Evolutionary conservation across 305 asterid genomes (phyloP).

Genomic region (Andrographis paniculata): DNA sequence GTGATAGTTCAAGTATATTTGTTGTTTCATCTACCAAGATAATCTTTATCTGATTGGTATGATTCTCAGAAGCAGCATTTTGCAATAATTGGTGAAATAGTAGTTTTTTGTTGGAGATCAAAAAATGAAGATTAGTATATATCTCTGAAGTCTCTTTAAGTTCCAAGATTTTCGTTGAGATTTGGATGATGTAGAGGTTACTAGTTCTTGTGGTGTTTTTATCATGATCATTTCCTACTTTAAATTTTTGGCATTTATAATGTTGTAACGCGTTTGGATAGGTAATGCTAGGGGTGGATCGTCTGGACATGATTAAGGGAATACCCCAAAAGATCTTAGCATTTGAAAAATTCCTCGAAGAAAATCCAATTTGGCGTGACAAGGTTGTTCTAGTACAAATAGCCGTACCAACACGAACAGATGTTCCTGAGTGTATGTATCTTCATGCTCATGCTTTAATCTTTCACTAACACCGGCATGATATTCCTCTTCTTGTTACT

Average conservation of each 20-base stretch:
- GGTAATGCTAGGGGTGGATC: slow-evolving; percentile 97
- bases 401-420: slow-evolving; percentile 96
- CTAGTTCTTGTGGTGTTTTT: background rate
- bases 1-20: no score
- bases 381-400: slow-evolving; percentile 87
- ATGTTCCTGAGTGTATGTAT: slow-evolving; percentile 92
- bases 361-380: slow-evolving; percentile 83
- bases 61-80: background rate
- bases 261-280: slow-evolving; percentile 21
- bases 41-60: background rate
- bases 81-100: background rate
- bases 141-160: no score
- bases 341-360: slow-evolving; percentile 93
- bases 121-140: no score
- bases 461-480: slow-evolving; percentile 5
- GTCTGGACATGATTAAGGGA: slow-evolving; percentile 93
- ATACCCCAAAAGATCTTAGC: slow-evolving; percentile 96
- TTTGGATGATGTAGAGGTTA: no score
- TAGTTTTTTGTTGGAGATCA: background rate
- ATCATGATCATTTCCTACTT: background rate
- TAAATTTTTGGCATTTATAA: background rate
- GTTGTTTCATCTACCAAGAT: no score
- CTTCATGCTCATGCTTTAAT: slow-evolving; percentile 5
- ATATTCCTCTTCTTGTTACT: background rate
- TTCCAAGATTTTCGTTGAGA: no score